phyloP scores from a whole-genome alignment of 805 yeast genomes.

The Wickerhamomyces chaumierensis region DNA sequence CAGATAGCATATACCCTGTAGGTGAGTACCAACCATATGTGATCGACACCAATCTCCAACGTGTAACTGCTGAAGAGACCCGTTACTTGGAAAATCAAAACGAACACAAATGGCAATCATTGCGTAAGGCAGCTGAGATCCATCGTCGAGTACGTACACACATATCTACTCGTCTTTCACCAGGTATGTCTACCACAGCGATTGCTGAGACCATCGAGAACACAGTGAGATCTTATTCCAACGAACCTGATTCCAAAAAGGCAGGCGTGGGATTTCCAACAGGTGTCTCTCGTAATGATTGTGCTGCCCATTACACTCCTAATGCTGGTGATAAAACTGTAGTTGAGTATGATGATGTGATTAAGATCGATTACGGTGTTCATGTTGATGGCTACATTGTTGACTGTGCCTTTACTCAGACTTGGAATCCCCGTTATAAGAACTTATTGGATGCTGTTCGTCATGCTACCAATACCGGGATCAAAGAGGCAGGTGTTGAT shows the following conservation, averaged over 20 bases:
- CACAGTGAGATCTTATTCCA: slow-evolving; percentile 64
- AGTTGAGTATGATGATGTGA: slow-evolving; percentile 76
- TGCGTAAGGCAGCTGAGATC: slow-evolving; percentile 92
- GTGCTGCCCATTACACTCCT: slow-evolving; percentile 98
- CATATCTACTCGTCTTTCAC: slow-evolving; percentile 62
- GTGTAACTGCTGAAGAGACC: slow-evolving; percentile 81
- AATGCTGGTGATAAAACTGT: slow-evolving; percentile 86
- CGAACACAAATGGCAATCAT: slow-evolving; percentile 64
- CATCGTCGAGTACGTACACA: slow-evolving; percentile 85
- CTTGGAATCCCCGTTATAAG: slow-evolving; percentile 80
- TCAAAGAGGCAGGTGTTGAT: slow-evolving; percentile 89
- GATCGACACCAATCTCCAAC: slow-evolving; percentile 48
- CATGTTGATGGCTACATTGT: slow-evolving; percentile 91
- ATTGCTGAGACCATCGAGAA: slow-evolving; percentile 86
- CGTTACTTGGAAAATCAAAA: slow-evolving; percentile 61
- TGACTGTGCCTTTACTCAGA: slow-evolving; percentile 89
- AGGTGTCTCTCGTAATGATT: slow-evolving; percentile 86
- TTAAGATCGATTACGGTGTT: slow-evolving; percentile 96
- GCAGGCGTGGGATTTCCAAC: slow-evolving; percentile 98
- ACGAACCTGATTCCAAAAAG: slow-evolving; percentile 42
- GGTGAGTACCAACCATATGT: slow-evolving; percentile 86
- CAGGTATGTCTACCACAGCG: slow-evolving; percentile 88
- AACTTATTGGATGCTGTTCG: slow-evolving; percentile 71
- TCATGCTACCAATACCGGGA: slow-evolving; percentile 91
- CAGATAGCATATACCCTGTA: slow-evolving; percentile 69